Conservation (phyloP, 805 yeast species). For the Blastobotrys muscicola region DNA sequence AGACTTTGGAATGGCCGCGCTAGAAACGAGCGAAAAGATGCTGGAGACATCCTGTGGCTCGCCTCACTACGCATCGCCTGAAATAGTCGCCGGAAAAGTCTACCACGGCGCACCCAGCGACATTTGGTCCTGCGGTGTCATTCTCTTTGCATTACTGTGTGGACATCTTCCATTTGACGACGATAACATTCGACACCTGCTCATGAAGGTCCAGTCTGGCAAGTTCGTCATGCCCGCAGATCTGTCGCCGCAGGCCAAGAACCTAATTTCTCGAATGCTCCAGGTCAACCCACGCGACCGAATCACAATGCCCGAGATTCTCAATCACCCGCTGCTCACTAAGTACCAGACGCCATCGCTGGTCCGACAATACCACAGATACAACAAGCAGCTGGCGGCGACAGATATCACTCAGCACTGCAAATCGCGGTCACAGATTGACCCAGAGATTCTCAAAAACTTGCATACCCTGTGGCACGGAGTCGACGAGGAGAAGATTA, state of each 20-base stretch:
- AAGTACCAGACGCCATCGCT: slow-evolving; percentile 44
- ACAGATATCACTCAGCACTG: slow-evolving; percentile 27
- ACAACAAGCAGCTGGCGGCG: neutral
- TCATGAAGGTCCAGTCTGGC: slow-evolving; percentile 88
- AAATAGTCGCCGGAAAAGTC: slow-evolving; percentile 87
- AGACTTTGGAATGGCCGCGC: slow-evolving; percentile 98
- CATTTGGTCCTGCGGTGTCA: slow-evolving; percentile 97
- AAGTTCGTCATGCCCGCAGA: slow-evolving; percentile 73
- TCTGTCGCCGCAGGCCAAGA: slow-evolving; percentile 76
- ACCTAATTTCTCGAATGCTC: slow-evolving; percentile 71
- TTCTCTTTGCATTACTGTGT: slow-evolving; percentile 82
- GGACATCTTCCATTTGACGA: slow-evolving; percentile 97
- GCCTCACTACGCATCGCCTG: slow-evolving; percentile 98
- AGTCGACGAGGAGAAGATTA: slow-evolving; percentile 45
- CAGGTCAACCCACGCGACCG: slow-evolving; percentile 73
- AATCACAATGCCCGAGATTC: slow-evolving; percentile 67
- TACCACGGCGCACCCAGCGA: slow-evolving; percentile 97
- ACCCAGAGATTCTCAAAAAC: slow-evolving; percentile 64
- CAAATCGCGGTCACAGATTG: slow-evolving; percentile 41
- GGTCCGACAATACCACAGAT: slow-evolving; percentile 4
- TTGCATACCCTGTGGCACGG: slow-evolving; percentile 78
- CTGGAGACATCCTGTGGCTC: slow-evolving; percentile 96
- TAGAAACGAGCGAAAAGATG: slow-evolving; percentile 71
- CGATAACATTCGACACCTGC: slow-evolving; percentile 79
- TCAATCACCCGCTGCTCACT: slow-evolving; percentile 69